Base-by-base conservation (phyloP, 192 early-diverging fungal species). In the Piromyces finnis region DNA sequence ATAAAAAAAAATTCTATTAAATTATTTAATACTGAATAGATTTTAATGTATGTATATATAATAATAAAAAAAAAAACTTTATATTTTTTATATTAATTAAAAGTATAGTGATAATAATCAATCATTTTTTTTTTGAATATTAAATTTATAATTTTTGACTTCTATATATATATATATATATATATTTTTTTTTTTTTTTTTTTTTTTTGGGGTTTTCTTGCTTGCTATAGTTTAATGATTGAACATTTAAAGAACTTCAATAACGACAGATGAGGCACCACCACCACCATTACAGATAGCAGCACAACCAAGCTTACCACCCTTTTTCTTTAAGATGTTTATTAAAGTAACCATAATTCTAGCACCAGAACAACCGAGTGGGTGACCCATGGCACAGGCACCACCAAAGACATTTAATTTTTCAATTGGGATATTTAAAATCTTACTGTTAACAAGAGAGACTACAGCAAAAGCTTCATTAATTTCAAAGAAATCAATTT, bases 401-500 rank as follows among this genome's bases (percentile, higher is more conserved):
- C 97, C 97, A 80, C 97, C 97, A 84, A 92, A 91, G n/a, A 94
- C 89, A 82, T 99, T 99, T 79, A 98, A 89, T 78, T 94, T 94
- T n/a, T 92, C 91, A 13, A 84, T 83, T 35, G 84, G 85, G 77
- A 98, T 84, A 29, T 86, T 88, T 37, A 98, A 84, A 22, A 96
- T 89, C 84, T 94, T 92, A 81, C 88, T 88, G 86, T 97, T 97
- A 78, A 96, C 95, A 29, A 94, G 88, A 22, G 93, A 91, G 79
- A 98, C 97, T 12, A 97, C 96, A 82, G 92, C 92, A 84, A 99
- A 99, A 0, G 97, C 97, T 87, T 99, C 97, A 86, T 99, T 98
- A 86, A 99, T 92, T 85, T 99, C 97, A 83, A 94, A 99, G 77
- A 96, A 86, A 79, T 90, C 90, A 85, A 99, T 94, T 85, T 97